These are phyloP conservation scores for Naumovozyma castellii DNA, from an alignment of 805 yeast species.

Conservation along the genomic window DNA sequence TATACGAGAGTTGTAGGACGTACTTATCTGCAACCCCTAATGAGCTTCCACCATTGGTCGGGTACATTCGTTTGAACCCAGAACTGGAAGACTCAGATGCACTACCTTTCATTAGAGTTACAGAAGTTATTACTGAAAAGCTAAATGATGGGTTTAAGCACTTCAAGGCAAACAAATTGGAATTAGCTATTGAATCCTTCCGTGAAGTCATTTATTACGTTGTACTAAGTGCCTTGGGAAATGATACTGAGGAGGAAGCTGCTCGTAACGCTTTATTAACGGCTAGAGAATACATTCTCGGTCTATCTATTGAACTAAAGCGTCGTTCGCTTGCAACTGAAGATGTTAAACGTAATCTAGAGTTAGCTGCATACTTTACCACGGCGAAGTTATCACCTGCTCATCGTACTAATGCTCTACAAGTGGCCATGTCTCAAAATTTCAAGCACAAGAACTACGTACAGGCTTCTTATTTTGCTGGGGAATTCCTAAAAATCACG, in stretches of 20 bases:
- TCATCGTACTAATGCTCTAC: conserved; percentile 80
- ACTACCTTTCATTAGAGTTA: conserved; percentile 69
- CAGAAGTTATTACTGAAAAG: conserved; percentile 50
- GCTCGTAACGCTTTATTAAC: conserved; percentile 60
- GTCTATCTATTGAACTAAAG: conserved; percentile 79
- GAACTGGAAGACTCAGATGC: conserved; percentile 44
- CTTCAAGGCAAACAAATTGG: conserved; percentile 77
- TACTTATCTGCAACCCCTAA: conserved; percentile 59
- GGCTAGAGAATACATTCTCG: conserved; percentile 85
- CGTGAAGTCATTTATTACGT: conserved; percentile 70
- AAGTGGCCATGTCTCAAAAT: conserved; percentile 90
- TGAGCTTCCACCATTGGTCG: conserved; percentile 61
- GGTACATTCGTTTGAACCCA: conserved; percentile 54
- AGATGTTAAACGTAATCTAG: conserved; percentile 76
- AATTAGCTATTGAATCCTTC: conserved; percentile 71
- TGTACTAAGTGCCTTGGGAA: conserved; percentile 59
- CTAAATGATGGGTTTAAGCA: conserved; percentile 66
- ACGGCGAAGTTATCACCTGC: conserved; percentile 70
- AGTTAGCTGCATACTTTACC: conserved; percentile 93
- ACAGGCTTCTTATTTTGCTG: conserved; percentile 83
- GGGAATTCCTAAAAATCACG: conserved; percentile 63
- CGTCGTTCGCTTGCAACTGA: conserved; percentile 73
- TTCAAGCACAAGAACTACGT: conserved; percentile 83
- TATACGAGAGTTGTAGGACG: conserved; percentile 71
- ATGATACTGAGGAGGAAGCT: conserved; percentile 66